These are phyloP conservation scores for Phycomyces blakesleeanus DNA, from an alignment of 192 early-diverging fungal genomes.

Conservation along the genomic window DNA sequence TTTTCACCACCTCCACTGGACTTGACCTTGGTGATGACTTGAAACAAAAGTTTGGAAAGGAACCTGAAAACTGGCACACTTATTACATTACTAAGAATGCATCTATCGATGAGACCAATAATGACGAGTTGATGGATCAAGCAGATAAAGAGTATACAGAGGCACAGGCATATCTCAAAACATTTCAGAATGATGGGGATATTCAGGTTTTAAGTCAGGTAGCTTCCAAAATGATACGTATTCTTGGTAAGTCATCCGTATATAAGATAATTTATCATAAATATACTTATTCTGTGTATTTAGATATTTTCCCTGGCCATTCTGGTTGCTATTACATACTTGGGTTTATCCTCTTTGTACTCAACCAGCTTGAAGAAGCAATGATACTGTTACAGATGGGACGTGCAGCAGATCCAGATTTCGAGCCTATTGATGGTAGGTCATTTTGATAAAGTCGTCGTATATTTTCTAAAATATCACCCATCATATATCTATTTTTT, in stretches of 20 bases:
- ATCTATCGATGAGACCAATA: slow-evolving; percentile 27
- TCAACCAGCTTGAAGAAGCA: slow-evolving; percentile 51
- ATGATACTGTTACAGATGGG: slow-evolving; percentile 47
- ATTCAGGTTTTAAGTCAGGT: slow-evolving; percentile 38
- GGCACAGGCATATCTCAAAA: slow-evolving; percentile 38
- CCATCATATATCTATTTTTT: no score
- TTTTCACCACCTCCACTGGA: slow-evolving; percentile 44
- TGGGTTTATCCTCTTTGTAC: slow-evolving; percentile 47
- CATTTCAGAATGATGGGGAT: slow-evolving; percentile 41
- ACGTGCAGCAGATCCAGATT: slow-evolving; percentile 45
- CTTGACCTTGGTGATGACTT: slow-evolving; percentile 36
- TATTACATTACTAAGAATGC: slow-evolving; percentile 42
- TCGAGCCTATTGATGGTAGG: slow-evolving; percentile 48
- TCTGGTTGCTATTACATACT: slow-evolving; percentile 53
- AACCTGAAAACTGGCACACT: slow-evolving; percentile 44
- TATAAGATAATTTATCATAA: neutral
- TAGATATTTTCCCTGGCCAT: slow-evolving; percentile 49
- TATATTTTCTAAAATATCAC: neutral
- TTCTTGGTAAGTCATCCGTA: slow-evolving; percentile 37
- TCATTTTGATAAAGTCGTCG: neutral
- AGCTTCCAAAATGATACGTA: slow-evolving; percentile 44
- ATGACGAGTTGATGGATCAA: slow-evolving; percentile 35
- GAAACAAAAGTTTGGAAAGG: slow-evolving; percentile 18
- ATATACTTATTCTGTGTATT: no score
- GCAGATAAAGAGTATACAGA: slow-evolving; percentile 43